Evolutionary conservation across 1,139 yeast species (phyloP).

Genomic region (Suhomyces bribrorum): DNA sequence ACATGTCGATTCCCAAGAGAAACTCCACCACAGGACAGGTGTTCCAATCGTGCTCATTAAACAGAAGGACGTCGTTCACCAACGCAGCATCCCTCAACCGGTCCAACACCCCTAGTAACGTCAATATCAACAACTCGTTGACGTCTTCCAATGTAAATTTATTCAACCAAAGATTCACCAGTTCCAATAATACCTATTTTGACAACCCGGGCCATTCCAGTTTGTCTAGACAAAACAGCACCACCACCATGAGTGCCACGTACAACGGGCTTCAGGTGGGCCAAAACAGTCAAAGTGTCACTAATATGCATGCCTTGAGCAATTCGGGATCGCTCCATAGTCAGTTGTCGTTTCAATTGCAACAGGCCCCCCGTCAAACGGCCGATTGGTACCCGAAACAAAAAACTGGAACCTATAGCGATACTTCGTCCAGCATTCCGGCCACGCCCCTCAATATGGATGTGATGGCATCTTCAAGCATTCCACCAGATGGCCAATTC

Average conservation of each 20-base stretch:
- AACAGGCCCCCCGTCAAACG: slow-evolving; percentile 13
- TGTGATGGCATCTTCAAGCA: slow-evolving; percentile 20
- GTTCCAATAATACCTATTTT: slow-evolving; percentile 28
- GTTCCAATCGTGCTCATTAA: slow-evolving; percentile 23
- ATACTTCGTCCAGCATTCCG: slow-evolving; percentile 16
- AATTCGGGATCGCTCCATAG: slow-evolving; percentile 30
- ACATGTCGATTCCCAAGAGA: slow-evolving; percentile 9
- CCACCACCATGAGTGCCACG: slow-evolving; percentile 11
- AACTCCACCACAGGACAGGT: slow-evolving; percentile 12
- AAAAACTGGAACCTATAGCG: slow-evolving; percentile 7
- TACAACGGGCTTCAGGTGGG: not conserved
- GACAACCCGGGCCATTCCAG: slow-evolving; percentile 19
- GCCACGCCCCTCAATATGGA: slow-evolving; percentile 24
- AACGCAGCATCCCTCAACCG: slow-evolving; percentile 17
- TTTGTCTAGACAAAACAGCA: slow-evolving; percentile 18
- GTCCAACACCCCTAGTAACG: slow-evolving; percentile 4
- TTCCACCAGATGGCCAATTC: slow-evolving; percentile 1
- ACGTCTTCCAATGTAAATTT: slow-evolving; percentile 32
- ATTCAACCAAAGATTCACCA: slow-evolving; percentile 27
- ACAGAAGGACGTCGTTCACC: slow-evolving; percentile 23
- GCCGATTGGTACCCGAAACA: slow-evolving; percentile 1
- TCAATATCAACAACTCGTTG: slow-evolving; percentile 19
- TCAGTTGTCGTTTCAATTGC: slow-evolving; percentile 13
- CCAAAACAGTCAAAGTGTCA: slow-evolving; percentile 9
- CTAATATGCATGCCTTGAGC: slow-evolving; percentile 12